Evolutionary conservation across 2,329 filamentous ascomycete genomes (phyloP).

Genomic region (Ophiostoma himal-ulmi): DNA sequence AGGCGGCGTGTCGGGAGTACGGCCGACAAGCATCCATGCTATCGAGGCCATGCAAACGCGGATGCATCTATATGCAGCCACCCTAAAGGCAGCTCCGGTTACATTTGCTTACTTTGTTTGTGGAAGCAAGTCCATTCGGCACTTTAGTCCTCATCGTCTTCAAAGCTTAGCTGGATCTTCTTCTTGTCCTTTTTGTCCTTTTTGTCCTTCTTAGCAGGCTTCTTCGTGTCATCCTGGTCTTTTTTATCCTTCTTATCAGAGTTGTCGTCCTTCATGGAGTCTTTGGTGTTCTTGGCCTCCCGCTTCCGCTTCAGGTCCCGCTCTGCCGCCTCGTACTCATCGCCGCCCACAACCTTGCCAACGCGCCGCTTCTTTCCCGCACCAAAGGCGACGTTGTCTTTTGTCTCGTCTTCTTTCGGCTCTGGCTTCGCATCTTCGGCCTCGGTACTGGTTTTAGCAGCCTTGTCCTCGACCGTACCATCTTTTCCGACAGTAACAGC

Average conservation of each 20-base stretch:
- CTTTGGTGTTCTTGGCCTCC: conserved; percentile 26
- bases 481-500: conserved; percentile 37
- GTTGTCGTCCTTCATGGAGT: neutral
- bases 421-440: conserved; percentile 23
- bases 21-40: neutral
- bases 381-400: conserved; percentile 18
- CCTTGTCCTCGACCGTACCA: conserved; percentile 34
- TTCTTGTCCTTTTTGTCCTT: conserved; percentile 54
- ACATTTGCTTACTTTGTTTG: too few species aligned
- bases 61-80: neutral
- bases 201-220: conserved; percentile 26
- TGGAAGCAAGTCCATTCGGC: neutral
- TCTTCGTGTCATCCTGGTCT: conserved; percentile 17
- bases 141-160: conserved; percentile 48
- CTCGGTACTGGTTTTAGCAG: conserved; percentile 23
- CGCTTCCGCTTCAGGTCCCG: conserved; percentile 8
- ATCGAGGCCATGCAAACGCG: neutral
- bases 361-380: conserved; percentile 13
- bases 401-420: conserved; percentile 28
- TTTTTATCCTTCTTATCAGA: conserved; percentile 21
- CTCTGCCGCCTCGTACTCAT: conserved; percentile 21
- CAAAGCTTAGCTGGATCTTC: conserved; percentile 64
- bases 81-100: too few species aligned
- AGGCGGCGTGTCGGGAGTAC: too few species aligned
- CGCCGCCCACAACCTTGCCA: conserved; percentile 25